Conservation (phyloP, 805 yeast species). For the Monosporozyma siamensis region DNA sequence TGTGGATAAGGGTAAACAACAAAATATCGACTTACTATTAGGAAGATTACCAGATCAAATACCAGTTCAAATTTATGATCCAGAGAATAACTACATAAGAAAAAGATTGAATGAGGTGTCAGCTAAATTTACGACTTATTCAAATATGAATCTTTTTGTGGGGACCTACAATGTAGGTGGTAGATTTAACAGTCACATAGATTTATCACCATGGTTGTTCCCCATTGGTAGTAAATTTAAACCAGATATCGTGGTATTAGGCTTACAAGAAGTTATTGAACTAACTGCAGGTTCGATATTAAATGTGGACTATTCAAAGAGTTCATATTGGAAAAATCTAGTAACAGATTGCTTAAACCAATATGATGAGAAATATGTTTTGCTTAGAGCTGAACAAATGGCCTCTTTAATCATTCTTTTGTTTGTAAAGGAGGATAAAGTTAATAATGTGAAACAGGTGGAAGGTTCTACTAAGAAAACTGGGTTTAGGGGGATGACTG, state of each 20-base stretch:
- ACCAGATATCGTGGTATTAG: constrained; percentile 79
- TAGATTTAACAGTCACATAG: constrained; percentile 39
- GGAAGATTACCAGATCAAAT: constrained; percentile 69
- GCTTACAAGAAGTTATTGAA: constrained; percentile 91
- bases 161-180: constrained; percentile 92
- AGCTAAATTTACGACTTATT: constrained; percentile 48
- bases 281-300: constrained; percentile 83
- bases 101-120: constrained; percentile 39
- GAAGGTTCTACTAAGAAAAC: constrained; percentile 89
- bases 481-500: constrained; percentile 93
- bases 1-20: constrained; percentile 82
- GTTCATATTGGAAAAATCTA: constrained; percentile 66
- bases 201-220: constrained; percentile 67
- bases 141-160: constrained; percentile 54
- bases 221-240: constrained; percentile 48
- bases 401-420: constrained; percentile 59
- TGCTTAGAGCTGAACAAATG: constrained; percentile 66
- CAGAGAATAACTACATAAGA: constrained; percentile 70
- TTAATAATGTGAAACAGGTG: constrained; percentile 57
- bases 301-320: constrained; percentile 68
- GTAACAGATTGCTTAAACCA: constrained; percentile 58
- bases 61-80: constrained; percentile 72
- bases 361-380: constrained; percentile 43
- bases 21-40: constrained; percentile 71
- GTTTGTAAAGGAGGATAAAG: constrained; percentile 44